These are phyloP conservation scores for Mycocentrospora acerina DNA, from an alignment of 2,329 filamentous ascomycete species.

Conservation along the genomic window DNA sequence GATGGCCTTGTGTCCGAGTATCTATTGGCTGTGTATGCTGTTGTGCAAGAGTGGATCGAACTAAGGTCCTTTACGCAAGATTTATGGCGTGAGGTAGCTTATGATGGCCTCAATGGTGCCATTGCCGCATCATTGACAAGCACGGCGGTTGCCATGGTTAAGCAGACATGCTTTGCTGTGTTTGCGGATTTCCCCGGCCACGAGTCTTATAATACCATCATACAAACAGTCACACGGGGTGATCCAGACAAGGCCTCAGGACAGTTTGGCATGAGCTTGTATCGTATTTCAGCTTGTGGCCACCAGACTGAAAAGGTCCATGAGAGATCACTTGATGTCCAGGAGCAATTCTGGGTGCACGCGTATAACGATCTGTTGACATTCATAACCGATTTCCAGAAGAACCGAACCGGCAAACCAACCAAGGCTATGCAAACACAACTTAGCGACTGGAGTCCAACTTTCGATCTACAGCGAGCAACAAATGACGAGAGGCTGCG, in stretches of 20 bases:
- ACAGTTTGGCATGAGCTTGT: conserved; percentile 33
- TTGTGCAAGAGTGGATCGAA: conserved; percentile 42
- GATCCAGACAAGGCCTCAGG: conserved; percentile 47
- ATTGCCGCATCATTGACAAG: conserved; percentile 49
- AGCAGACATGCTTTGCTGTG: conserved; percentile 42
- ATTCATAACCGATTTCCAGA: conserved; percentile 51
- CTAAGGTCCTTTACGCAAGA: conserved; percentile 46
- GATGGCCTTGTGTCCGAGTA: conserved; percentile 45
- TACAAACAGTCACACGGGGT: conserved; percentile 46
- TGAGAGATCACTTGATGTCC: conserved; percentile 39
- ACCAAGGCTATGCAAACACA: conserved; percentile 48
- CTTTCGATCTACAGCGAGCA: conserved; percentile 41
- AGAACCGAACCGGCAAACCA: conserved; percentile 49
- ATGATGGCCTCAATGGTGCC: conserved; percentile 48
- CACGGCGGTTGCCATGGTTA: conserved; percentile 47
- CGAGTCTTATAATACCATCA: conserved; percentile 48
- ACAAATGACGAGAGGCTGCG: conserved; percentile 44
- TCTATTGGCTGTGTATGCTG: conserved; percentile 46
- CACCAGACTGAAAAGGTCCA: conserved; percentile 13
- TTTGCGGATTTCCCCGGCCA: conserved; percentile 51
- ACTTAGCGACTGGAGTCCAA: conserved; percentile 47
- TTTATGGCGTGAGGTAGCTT: conserved; percentile 50
- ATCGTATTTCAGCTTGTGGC: conserved; percentile 12
- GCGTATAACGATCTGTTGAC: conserved; percentile 48
- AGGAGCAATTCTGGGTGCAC: conserved; percentile 49